Evolutionary conservation across 306 rosid genomes (phyloP), one percentile per base, ranked within the genome.

Genomic region (Dicorynia guianensis): DNA sequence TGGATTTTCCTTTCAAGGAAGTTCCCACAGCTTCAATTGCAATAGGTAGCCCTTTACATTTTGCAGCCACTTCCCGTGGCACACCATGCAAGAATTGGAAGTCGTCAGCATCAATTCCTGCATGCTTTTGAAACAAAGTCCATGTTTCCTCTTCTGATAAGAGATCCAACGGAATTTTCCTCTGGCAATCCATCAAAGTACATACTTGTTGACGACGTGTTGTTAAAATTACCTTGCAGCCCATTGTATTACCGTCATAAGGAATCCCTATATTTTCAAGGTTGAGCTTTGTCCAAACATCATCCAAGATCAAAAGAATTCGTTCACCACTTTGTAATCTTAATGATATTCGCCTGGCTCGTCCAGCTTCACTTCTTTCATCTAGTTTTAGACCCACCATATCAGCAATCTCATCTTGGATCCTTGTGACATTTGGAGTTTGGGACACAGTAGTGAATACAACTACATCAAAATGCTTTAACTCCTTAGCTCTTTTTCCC

Each of bases 301-400:
- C 63, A 57, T 57, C 63, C 63, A 57, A 57, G 15, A 57, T 57
- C 10, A 57, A 0, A 20, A 57, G 63, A 20, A 57, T 57, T 5
- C 15, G 14, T 11, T 57, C 39, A 0, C 39, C 63, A 25, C 36
- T 57, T 30, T 11, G 36, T 11, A 25, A 57, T 11, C 63, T 30
- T 20, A 18, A 3, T 18, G 34, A 55, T 18, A 55, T 18, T 18
- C 61, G 35, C 7, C 36, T 8, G 9, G 61, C 61, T 20, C 61
- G 18, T 9, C 36, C 61, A 7, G 61, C 36, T 18, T 25, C 30
- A 25, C 30, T 25, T 25, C 2, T 25, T 25, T 25, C 30, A 25
- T 25, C 30, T 25, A 25, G 38, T 30, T 30, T 30, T 12, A 57
- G 35, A 25, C 63, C 63, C 38, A 57, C 4, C 7, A 25, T 3